These are phyloP conservation scores for Kodamaea anthophila DNA, from an alignment of 1,139 yeast genomes.

Conservation along the genomic window DNA sequence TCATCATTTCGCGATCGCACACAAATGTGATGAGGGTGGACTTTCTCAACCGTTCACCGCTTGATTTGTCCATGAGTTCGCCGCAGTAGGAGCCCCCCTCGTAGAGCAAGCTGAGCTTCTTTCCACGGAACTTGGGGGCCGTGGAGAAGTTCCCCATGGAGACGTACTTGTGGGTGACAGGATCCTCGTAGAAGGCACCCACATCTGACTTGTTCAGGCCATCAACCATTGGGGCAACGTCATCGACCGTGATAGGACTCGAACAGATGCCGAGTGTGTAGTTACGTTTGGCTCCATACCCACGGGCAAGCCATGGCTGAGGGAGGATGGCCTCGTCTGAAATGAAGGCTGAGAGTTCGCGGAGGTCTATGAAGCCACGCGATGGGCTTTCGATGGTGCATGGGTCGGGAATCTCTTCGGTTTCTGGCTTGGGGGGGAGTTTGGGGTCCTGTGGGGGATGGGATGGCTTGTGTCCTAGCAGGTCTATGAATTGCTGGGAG, in stretches of 20 bases:
- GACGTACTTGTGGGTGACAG: slow-evolving; percentile 39
- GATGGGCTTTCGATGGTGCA: slow-evolving; percentile 52
- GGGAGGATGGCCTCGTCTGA: slow-evolving; percentile 33
- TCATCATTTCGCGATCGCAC: slow-evolving; percentile 70
- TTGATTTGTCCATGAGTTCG: slow-evolving; percentile 20
- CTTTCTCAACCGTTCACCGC: slow-evolving; percentile 44
- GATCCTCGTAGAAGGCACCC: slow-evolving; percentile 65
- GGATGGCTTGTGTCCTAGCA: slow-evolving; percentile 12
- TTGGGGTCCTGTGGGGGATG: background rate
- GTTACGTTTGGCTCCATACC: slow-evolving; percentile 65
- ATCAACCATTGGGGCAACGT: slow-evolving; percentile 31
- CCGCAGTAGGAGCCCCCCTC: slow-evolving; percentile 66
- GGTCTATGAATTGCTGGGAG: slow-evolving; percentile 15
- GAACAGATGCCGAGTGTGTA: slow-evolving; percentile 80
- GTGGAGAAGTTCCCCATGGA: slow-evolving; percentile 65
- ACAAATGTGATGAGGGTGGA: slow-evolving; percentile 68
- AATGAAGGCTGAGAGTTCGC: slow-evolving; percentile 39
- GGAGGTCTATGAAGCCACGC: slow-evolving; percentile 50
- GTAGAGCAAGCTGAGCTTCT: slow-evolving; percentile 66
- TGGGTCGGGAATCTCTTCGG: slow-evolving; percentile 26
- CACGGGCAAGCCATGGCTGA: slow-evolving; percentile 61
- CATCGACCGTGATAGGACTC: slow-evolving; percentile 44
- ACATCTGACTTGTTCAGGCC: slow-evolving; percentile 42
- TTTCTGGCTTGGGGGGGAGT: slow-evolving; percentile 4
- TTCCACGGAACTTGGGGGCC: slow-evolving; percentile 62